Percentiles rank a stretch among this genome's conserved stretches.
Conservation (phyloP, 495 filamentous ascomycete species). For the Trichodelitschia bisporula region DNA sequence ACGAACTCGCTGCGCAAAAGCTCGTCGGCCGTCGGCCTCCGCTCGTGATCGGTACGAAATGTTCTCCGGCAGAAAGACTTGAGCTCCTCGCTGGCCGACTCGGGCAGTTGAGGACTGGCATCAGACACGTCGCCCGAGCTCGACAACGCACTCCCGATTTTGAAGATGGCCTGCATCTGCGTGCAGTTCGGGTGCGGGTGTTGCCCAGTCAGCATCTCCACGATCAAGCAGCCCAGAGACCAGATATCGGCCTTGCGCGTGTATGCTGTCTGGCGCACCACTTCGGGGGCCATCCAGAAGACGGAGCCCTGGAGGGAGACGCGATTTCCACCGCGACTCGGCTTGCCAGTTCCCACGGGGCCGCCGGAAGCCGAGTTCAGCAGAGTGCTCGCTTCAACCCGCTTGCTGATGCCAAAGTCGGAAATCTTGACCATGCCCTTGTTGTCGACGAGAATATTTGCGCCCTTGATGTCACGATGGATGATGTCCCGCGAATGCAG, state of each 20-base stretch:
- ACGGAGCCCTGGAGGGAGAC: constrained; percentile 92
- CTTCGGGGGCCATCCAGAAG: constrained; percentile 99
- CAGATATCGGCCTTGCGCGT: constrained; percentile 99
- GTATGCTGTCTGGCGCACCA: constrained; percentile 91
- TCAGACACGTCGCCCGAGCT: constrained; percentile 53
- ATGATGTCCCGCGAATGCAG: constrained; percentile 91
- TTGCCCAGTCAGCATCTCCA: constrained; percentile 96
- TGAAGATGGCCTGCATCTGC: constrained; percentile 95
- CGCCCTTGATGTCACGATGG: constrained; percentile 95
- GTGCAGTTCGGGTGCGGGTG: constrained; percentile 96
- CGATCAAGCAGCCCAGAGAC: constrained; percentile 87
- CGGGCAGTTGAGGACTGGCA: constrained; percentile 73
- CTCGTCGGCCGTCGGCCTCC: constrained; percentile 76
- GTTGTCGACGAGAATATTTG: constrained; percentile 97
- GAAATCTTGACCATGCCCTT: constrained; percentile 98
- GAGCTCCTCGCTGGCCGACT: constrained; percentile 67
- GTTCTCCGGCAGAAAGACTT: constrained; percentile 64
- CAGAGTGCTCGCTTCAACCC: constrained; percentile 55
- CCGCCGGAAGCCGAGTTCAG: constrained; percentile 26
- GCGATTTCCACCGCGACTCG: constrained; percentile 36
- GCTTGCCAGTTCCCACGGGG: constrained; percentile 19
- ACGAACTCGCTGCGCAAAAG: constrained; percentile 34
- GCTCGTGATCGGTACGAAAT: constrained; percentile 85
- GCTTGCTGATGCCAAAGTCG: constrained; percentile 98
- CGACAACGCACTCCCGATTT: too few species aligned